Evolutionary conservation across 371 early-diverging fungal genomes (phyloP), one percentile per base, ranked within the genome.

Genomic region (Apophysomyces ossiformis): DNA sequence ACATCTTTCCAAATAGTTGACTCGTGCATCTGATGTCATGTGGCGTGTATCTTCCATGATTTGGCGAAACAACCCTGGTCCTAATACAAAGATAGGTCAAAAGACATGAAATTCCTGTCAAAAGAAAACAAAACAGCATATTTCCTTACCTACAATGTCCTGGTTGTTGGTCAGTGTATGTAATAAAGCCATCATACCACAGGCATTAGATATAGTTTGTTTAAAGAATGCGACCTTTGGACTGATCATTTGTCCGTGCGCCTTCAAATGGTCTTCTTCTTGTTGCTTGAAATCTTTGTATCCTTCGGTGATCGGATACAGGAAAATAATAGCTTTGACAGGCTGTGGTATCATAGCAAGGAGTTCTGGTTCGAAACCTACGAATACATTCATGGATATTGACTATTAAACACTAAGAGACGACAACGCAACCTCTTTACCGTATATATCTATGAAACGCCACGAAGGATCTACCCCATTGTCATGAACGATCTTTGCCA

Each of bases 141-240:
- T 41, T 41, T 35, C 71, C 58, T 64, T 69, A 63, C 84, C 72
- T 5, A 68, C 57, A n/a, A 85, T 46, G 7, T 44, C 59, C 35
- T 75, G 59, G 67, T 82, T 87, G 68, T 89, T 92, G 54, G 82
- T 84, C 35, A 92, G 65, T 1, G 90, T 77, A 64, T 90, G 93
- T 18, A 92, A 67, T 4, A 92, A 77, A 1, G 88, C 92, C 80
- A 92, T 90, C 16, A 91, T 90, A 15, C 93, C 93, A 65, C 96
- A 96, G 5, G 96, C 96, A 68, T 96, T 96, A 50, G 84, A 70
- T 58, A 95, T 95, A 9, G 95, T 95, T 75, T 96, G 96, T 16
- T 81, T 84, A 62, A 88, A 85, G 67, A 91, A 95, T 65, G 87
- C 86, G 15, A 92, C 67, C 13, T 88, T 71, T 44, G 81, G 78